Conservation (phyloP, 2,329 filamentous ascomycete genomes). For the Curvularia sp. region DNA sequence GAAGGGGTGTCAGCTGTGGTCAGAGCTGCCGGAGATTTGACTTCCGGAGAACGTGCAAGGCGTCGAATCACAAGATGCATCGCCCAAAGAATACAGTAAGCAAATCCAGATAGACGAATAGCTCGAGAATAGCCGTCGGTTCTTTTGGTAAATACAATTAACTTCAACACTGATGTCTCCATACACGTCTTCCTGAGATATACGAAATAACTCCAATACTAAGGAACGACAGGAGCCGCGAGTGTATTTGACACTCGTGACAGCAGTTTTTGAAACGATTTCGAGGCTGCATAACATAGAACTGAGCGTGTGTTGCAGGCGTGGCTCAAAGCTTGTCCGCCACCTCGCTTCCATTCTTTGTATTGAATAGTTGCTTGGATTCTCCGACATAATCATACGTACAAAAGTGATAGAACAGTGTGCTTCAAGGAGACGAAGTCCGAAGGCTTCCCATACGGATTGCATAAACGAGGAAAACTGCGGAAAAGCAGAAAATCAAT, state of each 20-base stretch:
- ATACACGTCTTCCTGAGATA: neutral
- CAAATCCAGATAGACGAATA: neutral
- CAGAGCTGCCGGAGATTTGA: conserved; percentile 9
- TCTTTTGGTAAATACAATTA: neutral
- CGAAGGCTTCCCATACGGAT: neutral
- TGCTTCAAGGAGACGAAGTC: neutral
- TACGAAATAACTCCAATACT: neutral
- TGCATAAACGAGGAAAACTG: neutral
- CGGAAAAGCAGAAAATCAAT: neutral
- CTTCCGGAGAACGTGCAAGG: conserved; percentile 1
- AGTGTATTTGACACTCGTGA: neutral
- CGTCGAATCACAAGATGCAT: neutral
- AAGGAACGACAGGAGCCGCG: neutral
- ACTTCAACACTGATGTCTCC: neutral
- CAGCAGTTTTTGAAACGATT: neutral
- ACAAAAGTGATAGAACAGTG: neutral
- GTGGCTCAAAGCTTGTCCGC: neutral
- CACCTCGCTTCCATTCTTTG: neutral
- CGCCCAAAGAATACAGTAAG: neutral
- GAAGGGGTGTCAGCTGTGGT: neutral
- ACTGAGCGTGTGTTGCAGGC: neutral
- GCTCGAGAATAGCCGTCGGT: neutral
- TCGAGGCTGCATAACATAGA: neutral
- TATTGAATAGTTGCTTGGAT: neutral
- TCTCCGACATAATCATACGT: neutral